Evolutionary conservation across 1,139 yeast species (phyloP).

Genomic region (Kodamaea derodonti): DNA sequence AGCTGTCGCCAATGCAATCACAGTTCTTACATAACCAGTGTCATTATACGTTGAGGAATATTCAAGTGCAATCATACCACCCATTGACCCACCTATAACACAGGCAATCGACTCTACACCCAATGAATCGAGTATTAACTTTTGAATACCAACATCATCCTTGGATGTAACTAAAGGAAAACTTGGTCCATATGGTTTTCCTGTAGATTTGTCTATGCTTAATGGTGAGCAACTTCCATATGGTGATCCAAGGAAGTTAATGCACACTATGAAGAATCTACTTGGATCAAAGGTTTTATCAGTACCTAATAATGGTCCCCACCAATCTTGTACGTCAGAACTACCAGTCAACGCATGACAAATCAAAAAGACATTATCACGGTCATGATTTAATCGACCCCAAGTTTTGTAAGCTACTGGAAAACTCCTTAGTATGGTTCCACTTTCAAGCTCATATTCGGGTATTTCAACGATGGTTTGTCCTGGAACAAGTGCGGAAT

Average conservation of each 20-base stretch:
- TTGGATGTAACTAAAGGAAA: slow-evolving; percentile 90
- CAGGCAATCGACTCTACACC: slow-evolving; percentile 75
- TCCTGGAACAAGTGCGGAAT: slow-evolving; percentile 65
- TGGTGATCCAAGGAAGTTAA: slow-evolving; percentile 91
- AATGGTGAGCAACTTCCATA: slow-evolving; percentile 95
- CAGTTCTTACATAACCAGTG: slow-evolving; percentile 60
- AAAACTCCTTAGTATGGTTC: slow-evolving; percentile 64
- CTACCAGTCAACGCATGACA: slow-evolving; percentile 97
- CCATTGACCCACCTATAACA: slow-evolving; percentile 97
- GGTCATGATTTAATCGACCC: slow-evolving; percentile 65
- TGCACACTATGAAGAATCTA: slow-evolving; percentile 77
- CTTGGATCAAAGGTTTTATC: slow-evolving; percentile 89
- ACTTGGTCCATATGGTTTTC: slow-evolving; percentile 83
- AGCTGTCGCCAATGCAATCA: slow-evolving; percentile 87
- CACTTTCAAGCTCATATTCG: slow-evolving; percentile 71
- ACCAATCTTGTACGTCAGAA: slow-evolving; percentile 94
- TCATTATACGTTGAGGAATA: slow-evolving; percentile 70
- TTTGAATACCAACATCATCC: slow-evolving; percentile 86
- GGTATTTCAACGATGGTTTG: slow-evolving; percentile 86
- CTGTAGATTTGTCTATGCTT: slow-evolving; percentile 68
- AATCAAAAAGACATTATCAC: slow-evolving; percentile 75
- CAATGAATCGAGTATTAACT: slow-evolving; percentile 65
- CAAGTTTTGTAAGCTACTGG: slow-evolving; percentile 96
- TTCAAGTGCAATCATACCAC: slow-evolving; percentile 96
- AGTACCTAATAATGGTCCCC: slow-evolving; percentile 94